Evolutionary conservation across 1,284 basidiomycete genomes (phyloP), one percentile per base, ranked within the genome.

Genomic region (Tremellales sp.): DNA sequence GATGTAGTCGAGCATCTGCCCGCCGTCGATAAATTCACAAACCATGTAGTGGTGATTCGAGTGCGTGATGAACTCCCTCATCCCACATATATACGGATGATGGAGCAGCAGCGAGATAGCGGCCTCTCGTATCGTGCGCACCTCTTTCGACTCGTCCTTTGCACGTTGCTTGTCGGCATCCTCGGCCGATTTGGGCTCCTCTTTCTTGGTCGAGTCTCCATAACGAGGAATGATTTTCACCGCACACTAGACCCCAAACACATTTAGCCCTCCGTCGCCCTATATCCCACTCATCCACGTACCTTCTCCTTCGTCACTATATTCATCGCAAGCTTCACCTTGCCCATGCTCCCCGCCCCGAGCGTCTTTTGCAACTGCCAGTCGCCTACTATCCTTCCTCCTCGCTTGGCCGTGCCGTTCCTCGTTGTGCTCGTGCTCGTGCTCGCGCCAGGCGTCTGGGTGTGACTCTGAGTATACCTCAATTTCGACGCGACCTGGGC

Each of bases 1-100:
- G 76, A 98, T 98, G 72, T 97, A 98, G 79, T 98, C 94, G 57
- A 98, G 83, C 90, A 98, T 95, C 77, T 98, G 94, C 0, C 95
- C 94, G 38, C 95, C 94, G 61, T 93, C 93, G 73, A 98, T 89
- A 73, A 97, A 97, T 73, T 98, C 94, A 70, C 88, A 92, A 4
- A 97, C 88, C 91, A 98, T 97, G 77, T 98, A 97, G 74, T 97
- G 97, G 74, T 98, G 94, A 66, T 94, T 85, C 51, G 87, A 86
- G 75, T 94, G 91, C 14, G 90, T 78, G 64, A 94, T 87, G 85
- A 98, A 94, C 76, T 95, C 92, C 60, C 90, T 85, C 94, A 98
- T 98, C 46, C 95, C 94, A 72, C 93, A 97, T 65, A 98, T 89
- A 74, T 97, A 97, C 1, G 94, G 95, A 67, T 98, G 94, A 66